Base-by-base conservation (phyloP, 148 eudicot species). In the Arbutus unedo region DNA sequence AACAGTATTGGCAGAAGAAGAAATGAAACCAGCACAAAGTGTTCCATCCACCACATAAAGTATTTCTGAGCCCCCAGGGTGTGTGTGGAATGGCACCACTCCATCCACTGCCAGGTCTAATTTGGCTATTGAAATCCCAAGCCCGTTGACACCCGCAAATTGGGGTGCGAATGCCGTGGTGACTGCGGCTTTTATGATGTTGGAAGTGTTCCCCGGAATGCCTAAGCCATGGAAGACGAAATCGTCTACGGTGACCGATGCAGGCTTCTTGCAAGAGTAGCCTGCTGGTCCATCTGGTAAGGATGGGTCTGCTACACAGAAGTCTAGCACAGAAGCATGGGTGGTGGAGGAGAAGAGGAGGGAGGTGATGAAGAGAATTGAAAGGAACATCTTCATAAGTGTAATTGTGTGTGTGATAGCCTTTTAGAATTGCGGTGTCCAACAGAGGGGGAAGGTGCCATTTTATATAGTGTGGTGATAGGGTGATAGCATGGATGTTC, bases 1-100 rank as follows among this genome's bases (percentile, higher is more conserved):
- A 2, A 92, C 90, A 0, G 13, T 25, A 56, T 92, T 93, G 45
- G 83, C 93, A 66, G 71, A 31, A 0, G 92, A 92, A n/a, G 91
- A 89, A 15, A 95, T 74, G 64, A 95, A 92, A 0, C 98, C 98
- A 0, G 98, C 96, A 51, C 88, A 82, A 2, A 95, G 88, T 5
- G 78, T 64, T 1, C 98, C 98, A 68, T 91, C 81, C 16, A 84
- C 77, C 2, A 95, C 93, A 48, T 87, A 45, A 0, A 92, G 78
- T 6, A 91, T 41, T 77, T 93, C 98, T 0, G 92, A 82, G 0
- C 83, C 98, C 0, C 86, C 92, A 0, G 98, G 96, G 87, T 95
- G 98, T 1, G 95, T 95, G 94, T 95, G 98, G 82, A 95, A 74
- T 4, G 96, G 96, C 18, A 91, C 79, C 4, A 95, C 98, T 6